phyloP scores from a whole-genome alignment of 1,139 yeast genomes.

The Candida buenavistaensis region DNA sequence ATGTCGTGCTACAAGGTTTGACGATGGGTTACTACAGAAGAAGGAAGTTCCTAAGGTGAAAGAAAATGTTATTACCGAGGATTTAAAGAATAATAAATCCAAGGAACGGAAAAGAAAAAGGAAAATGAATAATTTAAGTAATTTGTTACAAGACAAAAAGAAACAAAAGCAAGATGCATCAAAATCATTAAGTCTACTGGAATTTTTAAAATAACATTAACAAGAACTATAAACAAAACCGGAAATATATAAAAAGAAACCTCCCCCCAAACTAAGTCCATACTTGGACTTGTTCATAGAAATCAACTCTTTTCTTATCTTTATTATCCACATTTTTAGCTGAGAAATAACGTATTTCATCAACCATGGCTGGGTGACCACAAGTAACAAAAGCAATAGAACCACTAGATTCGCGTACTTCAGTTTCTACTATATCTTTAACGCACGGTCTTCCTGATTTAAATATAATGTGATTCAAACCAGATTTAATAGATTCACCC shows the following conservation, averaged over 20 bases:
- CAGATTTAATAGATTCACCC: conserved; percentile 10
- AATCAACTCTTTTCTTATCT: conserved; percentile 14
- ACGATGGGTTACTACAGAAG: conserved; percentile 6
- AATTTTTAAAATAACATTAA: conserved; percentile 35
- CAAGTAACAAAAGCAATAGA: conserved; percentile 48
- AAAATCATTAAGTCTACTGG: conserved; percentile 46
- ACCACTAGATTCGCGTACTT: conserved; percentile 32
- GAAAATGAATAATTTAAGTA: conserved; percentile 32
- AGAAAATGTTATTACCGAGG: conserved; percentile 5
- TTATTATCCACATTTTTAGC: conserved; percentile 24
- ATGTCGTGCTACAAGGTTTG: conserved; percentile 10
- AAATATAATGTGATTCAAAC: conserved; percentile 24
- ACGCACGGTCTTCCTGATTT: conserved; percentile 33
- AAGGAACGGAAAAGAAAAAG: conserved; percentile 30
- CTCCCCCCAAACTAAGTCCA: conserved; percentile 6
- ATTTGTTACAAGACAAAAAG: conserved; percentile 44
- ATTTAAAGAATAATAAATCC: conserved; percentile 14
- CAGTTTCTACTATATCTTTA: conserved; percentile 21
- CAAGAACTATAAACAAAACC: not conserved
- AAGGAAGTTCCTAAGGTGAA: conserved; percentile 7
- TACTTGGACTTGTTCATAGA: conserved; percentile 11
- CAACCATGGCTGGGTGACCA: conserved; percentile 51
- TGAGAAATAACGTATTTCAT: conserved; percentile 40
- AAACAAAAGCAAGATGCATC: conserved; percentile 29
- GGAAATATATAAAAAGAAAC: too few relatives aligned